A percentile compares a stretch with the other conserved stretches of the same genome.
phyloP scores from a whole-genome alignment of 163 green algal species.

The Scenedesmus sp. region DNA sequence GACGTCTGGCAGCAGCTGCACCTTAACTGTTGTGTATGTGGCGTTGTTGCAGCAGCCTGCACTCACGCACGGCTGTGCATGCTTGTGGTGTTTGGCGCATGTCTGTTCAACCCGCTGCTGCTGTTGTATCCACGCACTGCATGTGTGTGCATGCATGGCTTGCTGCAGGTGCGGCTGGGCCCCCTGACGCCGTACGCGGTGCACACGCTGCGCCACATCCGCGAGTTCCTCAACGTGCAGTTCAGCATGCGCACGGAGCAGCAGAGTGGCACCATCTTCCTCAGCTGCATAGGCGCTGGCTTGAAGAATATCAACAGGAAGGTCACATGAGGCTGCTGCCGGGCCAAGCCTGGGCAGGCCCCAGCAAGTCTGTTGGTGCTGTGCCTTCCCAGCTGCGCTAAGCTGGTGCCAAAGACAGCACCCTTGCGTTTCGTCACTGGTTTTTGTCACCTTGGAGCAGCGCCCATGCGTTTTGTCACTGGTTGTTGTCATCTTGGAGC shows the following conservation, averaged over 20 bases:
- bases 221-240: slow-evolving; percentile 93
- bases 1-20: no score
- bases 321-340: slow-evolving; percentile 60
- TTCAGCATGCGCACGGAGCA: slow-evolving; percentile 93
- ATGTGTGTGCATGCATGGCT: neutral
- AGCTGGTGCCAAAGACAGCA: neutral
- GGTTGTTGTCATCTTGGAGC: no score
- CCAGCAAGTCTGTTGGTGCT: no score
- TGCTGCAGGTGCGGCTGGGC: slow-evolving; percentile 85
- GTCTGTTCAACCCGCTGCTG: neutral
- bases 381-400: neutral
- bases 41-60: neutral
- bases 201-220: slow-evolving; percentile 88
- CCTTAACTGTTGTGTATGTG: neutral
- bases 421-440: no score
- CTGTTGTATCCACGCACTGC: neutral
- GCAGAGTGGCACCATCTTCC: slow-evolving; percentile 90
- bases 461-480: no score
- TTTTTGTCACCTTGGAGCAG: no score
- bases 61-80: no score
- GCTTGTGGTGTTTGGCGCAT: no score
- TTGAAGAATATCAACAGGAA: slow-evolving; percentile 89
- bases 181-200: slow-evolving; percentile 92
- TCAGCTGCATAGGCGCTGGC: slow-evolving; percentile 92
- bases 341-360: neutral